Evolutionary conservation across 2,329 filamentous ascomycete species (phyloP).

Genomic region (Talaromyces sp.): DNA sequence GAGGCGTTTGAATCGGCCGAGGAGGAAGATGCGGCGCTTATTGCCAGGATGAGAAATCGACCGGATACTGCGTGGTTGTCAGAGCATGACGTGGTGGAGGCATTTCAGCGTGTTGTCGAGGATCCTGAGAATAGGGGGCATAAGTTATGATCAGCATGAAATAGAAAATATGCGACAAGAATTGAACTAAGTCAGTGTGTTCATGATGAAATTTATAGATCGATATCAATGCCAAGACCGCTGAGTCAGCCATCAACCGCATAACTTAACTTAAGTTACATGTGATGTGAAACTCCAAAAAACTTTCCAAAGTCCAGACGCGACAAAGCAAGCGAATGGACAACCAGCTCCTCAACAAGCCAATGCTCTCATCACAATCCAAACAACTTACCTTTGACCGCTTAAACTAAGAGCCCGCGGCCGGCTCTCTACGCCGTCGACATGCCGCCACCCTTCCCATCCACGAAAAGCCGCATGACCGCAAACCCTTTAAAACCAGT

Average conservation of each 20-base stretch:
- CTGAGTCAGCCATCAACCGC: neutral
- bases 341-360: neutral
- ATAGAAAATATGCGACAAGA: neutral
- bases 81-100: constrained; percentile 41
- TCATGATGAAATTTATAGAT: neutral
- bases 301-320: neutral
- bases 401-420: constrained; percentile 1
- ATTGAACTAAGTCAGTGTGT: too few relatives aligned
- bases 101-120: constrained; percentile 20
- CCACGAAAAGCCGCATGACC: constrained; percentile 65
- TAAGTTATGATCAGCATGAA: neutral
- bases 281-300: neutral
- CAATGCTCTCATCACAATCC: neutral
- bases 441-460: constrained; percentile 41
- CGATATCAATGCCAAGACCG: neutral
- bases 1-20: constrained; percentile 11
- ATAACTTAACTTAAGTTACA: neutral
- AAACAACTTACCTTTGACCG: neutral
- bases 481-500: constrained; percentile 74
- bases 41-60: constrained; percentile 29
- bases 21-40: constrained; percentile 34
- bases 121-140: neutral
- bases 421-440: neutral
- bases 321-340: neutral
- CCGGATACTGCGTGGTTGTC: constrained; percentile 40